Evolutionary conservation across 768 basidiomycete species (phyloP).

Genomic region (Leccinellum luteum): DNA sequence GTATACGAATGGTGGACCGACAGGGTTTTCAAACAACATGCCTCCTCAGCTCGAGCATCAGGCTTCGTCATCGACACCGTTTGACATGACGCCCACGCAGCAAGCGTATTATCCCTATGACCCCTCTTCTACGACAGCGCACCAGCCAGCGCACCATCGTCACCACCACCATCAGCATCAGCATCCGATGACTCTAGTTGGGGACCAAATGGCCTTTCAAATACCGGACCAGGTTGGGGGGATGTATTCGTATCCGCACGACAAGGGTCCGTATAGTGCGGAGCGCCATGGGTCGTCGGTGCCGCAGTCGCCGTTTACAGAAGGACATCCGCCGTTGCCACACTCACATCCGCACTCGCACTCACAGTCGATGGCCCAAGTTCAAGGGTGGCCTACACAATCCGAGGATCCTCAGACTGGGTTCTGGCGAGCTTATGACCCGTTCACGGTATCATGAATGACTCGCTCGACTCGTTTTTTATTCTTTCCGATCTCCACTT

Average conservation of each 20-base stretch:
- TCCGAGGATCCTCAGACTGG: not conserved
- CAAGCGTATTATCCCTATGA: conserved; percentile 24
- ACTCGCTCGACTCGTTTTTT: not conserved
- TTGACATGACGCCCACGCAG: conserved; percentile 19
- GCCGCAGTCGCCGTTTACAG: conserved; percentile 20
- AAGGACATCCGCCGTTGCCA: not conserved
- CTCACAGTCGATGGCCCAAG: not conserved
- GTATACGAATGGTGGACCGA: conserved; percentile 20
- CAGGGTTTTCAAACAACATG: conserved; percentile 6
- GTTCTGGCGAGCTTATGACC: not conserved
- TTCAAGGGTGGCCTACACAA: not conserved
- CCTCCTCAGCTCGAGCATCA: conserved; percentile 22
- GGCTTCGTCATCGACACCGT: conserved; percentile 12
- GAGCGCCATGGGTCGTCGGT: conserved; percentile 21
- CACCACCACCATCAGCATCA: not conserved
- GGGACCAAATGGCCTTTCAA: conserved; percentile 17
- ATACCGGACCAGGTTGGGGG: conserved; percentile 16
- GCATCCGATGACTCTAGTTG: conserved; percentile 21
- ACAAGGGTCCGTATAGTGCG: conserved; percentile 25
- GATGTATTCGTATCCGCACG: conserved; percentile 19
- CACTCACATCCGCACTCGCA: not conserved
- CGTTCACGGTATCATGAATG: not conserved
- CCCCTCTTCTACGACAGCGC: conserved; percentile 3
- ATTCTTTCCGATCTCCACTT: not conserved
- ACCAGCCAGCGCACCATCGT: not conserved